A percentile compares a stretch with the other conserved stretches of the same genome.
Conservation (phyloP, 805 yeast genomes). For the Yarrowia sp. region DNA sequence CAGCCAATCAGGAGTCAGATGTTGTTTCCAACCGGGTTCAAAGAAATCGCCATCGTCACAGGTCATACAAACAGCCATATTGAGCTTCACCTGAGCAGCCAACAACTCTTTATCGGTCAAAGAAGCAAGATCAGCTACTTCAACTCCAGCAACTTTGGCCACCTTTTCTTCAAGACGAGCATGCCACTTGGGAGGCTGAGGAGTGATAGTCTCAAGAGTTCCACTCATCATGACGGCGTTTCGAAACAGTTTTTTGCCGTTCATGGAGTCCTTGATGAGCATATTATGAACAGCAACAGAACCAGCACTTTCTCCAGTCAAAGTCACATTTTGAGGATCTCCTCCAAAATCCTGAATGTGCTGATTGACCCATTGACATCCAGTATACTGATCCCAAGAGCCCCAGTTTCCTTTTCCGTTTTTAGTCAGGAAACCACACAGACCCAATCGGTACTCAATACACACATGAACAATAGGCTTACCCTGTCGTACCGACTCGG, state of each 20-base stretch:
- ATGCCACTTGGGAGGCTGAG: slow-evolving; percentile 25
- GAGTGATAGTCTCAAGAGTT: slow-evolving; percentile 17
- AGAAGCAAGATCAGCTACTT: not conserved
- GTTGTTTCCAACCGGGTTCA: slow-evolving; percentile 21
- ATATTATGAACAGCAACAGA: slow-evolving; percentile 21
- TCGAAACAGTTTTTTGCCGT: slow-evolving; percentile 17
- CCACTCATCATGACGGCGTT: slow-evolving; percentile 24
- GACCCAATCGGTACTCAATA: slow-evolving; percentile 43
- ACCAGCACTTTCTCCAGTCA: slow-evolving; percentile 52
- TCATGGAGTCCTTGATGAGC: slow-evolving; percentile 26
- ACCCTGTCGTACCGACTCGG: slow-evolving; percentile 30
- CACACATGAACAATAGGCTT: slow-evolving; percentile 41
- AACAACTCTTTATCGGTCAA: not conserved
- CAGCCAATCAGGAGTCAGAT: slow-evolving; percentile 17
- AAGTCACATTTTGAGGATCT: slow-evolving; percentile 44
- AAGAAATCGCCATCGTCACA: slow-evolving; percentile 25
- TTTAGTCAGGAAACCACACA: slow-evolving; percentile 44
- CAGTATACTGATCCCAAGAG: slow-evolving; percentile 49
- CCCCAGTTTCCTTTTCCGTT: slow-evolving; percentile 44
- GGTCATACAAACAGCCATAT: slow-evolving; percentile 14
- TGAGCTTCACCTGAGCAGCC: slow-evolving; percentile 7
- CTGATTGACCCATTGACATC: slow-evolving; percentile 47
- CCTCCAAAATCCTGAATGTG: slow-evolving; percentile 50
- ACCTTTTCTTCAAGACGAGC: not conserved
- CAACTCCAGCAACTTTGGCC: not conserved